A percentile compares a stretch with the other conserved stretches of the same genome.
Evolutionary conservation across 192 early-diverging fungal genomes (phyloP).

Genomic region (Jimgerdemannia flammicorona): DNA sequence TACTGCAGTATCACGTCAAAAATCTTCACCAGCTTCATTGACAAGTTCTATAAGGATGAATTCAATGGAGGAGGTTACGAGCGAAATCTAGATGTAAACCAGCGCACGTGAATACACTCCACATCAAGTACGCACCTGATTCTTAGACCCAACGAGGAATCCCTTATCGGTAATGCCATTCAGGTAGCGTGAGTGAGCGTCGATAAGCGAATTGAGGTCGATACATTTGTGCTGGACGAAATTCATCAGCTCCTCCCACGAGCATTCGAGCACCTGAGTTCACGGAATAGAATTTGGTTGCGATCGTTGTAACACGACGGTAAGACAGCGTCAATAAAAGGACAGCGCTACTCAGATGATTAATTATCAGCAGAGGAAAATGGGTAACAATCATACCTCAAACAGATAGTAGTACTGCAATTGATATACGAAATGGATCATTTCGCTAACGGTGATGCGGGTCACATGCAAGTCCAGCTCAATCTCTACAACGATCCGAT

Average conservation of each 20-base stretch:
- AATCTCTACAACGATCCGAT: constrained; percentile 26
- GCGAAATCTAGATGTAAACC: background rate
- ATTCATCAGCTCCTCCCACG: constrained; percentile 77
- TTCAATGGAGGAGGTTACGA: background rate
- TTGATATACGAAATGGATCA: constrained; percentile 94
- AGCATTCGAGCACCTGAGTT: constrained; percentile 72
- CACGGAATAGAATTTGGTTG: background rate
- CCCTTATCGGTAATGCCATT: constrained; percentile 60
- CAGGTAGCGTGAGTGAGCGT: constrained; percentile 76
- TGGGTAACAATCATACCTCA: constrained; percentile 52
- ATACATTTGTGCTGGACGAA: constrained; percentile 52
- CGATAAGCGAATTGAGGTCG: constrained; percentile 79
- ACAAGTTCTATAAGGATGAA: constrained; percentile 8
- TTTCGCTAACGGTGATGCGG: constrained; percentile 70
- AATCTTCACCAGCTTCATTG: constrained; percentile 46
- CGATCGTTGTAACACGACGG: background rate
- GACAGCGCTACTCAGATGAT: background rate
- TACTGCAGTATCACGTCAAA: constrained; percentile 66
- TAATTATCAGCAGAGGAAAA: background rate
- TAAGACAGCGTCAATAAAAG: background rate
- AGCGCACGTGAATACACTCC: background rate
- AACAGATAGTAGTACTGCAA: constrained; percentile 92
- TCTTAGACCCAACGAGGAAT: constrained; percentile 46
- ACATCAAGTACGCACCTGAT: constrained; percentile 34
- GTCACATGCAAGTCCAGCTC: constrained; percentile 63